Base-by-base conservation (phyloP, 2,329 filamentous ascomycete genomes). In the Lachnellula occidentalis region DNA sequence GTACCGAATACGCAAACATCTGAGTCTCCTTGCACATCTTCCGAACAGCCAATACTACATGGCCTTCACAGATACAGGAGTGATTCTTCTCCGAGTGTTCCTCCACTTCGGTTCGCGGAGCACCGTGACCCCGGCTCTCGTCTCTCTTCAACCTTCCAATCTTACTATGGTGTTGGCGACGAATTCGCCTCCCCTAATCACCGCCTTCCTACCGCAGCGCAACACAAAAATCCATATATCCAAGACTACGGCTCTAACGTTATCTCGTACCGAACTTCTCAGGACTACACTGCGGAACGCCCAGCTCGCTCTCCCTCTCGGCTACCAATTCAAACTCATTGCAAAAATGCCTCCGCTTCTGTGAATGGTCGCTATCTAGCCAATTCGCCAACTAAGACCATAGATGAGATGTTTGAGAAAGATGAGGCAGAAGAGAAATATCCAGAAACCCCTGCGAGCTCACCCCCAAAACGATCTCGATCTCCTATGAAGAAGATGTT, bases 401-500 rank as follows among this genome's bases (percentile, higher is more conserved):
- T 63, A 0, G 46, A 56, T 14, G 54, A 62, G 48, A 53, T 61
- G n/a, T 49, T 53, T 14, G 63, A 63, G 50, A 58, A 45, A 14
- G 58, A 63, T 34, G 64, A 61, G 45, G 14, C 22, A n/a, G 41
- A 36, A 31, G n/a, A n/a, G 19, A 27, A 45, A 24, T 42, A 22
- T 17, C 37, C 21, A 14, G 49, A 39, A 21, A 42, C n/a, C 9
- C 5, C 37, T 15, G 19, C 14, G 11, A 52, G 48, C 15, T 50
- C 58, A 22, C 60, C 60, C 17, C 55, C 61, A 22, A 65, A 63
- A 50, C 53, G 67, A 45, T 64, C 66, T 14, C 65, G 66, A 6
- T 69, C 66, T 9, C 66, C 67, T 3, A 67, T 67, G 64, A 69
- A 69, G 48, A 68, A 66, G 53, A 62, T 69, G 64, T 68, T 68